These are phyloP conservation scores for Lactuca sativa DNA, from an alignment of 129 eudicot species.

Conservation along the genomic window DNA sequence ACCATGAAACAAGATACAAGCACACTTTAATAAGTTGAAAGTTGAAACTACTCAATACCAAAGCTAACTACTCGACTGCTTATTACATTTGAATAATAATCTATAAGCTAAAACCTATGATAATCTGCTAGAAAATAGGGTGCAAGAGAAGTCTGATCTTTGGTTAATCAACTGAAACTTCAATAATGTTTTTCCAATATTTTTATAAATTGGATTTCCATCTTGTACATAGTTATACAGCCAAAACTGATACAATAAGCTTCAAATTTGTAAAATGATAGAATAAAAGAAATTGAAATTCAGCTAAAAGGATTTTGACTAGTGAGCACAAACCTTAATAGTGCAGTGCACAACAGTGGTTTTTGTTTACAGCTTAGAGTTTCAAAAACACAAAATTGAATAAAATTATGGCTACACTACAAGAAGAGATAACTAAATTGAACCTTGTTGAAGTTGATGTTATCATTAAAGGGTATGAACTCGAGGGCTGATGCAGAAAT, in stretches of 20 bases:
- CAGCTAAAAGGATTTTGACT: background rate
- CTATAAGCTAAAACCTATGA: conserved; percentile 49
- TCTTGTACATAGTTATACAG: conserved; percentile 86
- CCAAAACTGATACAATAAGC: background rate
- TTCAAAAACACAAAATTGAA: too few relatives aligned
- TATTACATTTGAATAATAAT: background rate
- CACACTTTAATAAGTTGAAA: too few relatives aligned
- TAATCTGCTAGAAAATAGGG: conserved; percentile 78
- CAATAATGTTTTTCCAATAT: conserved; percentile 68
- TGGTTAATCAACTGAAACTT: conserved; percentile 89
- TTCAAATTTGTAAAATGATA: background rate
- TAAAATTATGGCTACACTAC: too few relatives aligned
- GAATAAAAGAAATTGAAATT: background rate
- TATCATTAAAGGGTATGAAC: too few relatives aligned
- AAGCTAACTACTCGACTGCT: too few relatives aligned
- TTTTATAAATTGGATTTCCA: conserved; percentile 56
- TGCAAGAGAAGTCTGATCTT: conserved; percentile 82
- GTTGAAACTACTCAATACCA: too few relatives aligned
- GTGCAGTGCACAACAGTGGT: conserved; percentile 82
- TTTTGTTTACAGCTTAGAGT: too few relatives aligned
- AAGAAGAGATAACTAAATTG: too few relatives aligned
- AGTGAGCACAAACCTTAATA: conserved; percentile 63
- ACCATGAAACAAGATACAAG: too few relatives aligned
- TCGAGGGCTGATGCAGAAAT: too few relatives aligned
- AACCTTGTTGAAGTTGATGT: too few relatives aligned